Conservation (phyloP, 139 green algal genomes). For the Tetratostichococcus sp. region DNA sequence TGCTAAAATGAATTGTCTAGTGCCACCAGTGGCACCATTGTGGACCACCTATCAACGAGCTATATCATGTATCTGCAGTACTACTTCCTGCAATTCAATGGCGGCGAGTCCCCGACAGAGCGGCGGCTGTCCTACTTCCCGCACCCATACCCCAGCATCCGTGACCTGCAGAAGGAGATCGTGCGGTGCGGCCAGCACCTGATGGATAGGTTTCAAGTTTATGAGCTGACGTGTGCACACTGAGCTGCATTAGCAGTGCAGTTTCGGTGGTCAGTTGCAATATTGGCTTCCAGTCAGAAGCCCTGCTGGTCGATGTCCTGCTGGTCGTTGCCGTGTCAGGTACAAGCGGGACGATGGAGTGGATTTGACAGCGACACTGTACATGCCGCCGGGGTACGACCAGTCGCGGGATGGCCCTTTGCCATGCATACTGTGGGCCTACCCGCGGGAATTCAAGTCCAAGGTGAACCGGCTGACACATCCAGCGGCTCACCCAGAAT, state of each 20-base stretch:
- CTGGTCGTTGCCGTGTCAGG: constrained; percentile 4
- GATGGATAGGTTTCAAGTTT: neutral
- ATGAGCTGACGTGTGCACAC: no score
- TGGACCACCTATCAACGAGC: neutral
- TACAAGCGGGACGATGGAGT: constrained; percentile 92
- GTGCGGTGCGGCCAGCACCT: constrained; percentile 10
- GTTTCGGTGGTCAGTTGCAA: no score
- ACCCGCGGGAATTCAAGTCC: constrained; percentile 87
- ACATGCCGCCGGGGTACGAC: constrained; percentile 86
- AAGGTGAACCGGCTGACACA: constrained; percentile 41
- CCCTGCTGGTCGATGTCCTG: neutral
- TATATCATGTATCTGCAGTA: neutral
- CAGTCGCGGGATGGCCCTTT: constrained; percentile 71
- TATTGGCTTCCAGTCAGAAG: no score
- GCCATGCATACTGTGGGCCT: constrained; percentile 92
- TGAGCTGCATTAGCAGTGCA: no score
- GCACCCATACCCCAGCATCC: constrained; percentile 88
- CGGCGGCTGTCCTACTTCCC: constrained; percentile 83
- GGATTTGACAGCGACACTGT: constrained; percentile 91
- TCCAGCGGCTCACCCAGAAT: neutral
- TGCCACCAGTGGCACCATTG: no score
- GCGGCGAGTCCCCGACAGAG: constrained; percentile 18
- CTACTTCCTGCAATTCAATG: constrained; percentile 1
- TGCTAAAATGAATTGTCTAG: no score
- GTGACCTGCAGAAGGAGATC: constrained; percentile 67